phyloP scores from a whole-genome alignment of 192 early-diverging fungal genomes.

The Chytriomyces confervae region DNA sequence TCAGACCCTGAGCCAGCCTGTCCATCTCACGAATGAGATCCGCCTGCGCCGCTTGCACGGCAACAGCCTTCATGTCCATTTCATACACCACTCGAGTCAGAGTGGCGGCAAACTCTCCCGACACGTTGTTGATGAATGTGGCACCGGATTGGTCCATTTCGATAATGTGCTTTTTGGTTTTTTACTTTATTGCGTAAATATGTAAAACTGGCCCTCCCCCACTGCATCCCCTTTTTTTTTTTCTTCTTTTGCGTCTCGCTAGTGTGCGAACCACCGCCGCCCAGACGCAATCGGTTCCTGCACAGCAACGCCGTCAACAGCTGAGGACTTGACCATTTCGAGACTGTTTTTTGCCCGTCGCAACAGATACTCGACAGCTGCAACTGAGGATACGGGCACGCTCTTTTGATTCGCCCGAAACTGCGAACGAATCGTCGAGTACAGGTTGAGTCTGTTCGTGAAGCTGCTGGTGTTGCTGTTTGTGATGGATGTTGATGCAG shows the following conservation, averaged over 20 bases:
- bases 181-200: too few relatives aligned
- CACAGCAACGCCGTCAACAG: not conserved
- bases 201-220: too few relatives aligned
- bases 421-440: conserved; percentile 11
- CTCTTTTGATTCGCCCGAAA: conserved; percentile 13
- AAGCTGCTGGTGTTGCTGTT: not conserved
- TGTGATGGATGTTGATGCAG: not conserved
- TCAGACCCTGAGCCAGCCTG: conserved; percentile 19
- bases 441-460: conserved; percentile 12
- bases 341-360: conserved; percentile 14
- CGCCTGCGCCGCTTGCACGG: conserved; percentile 27
- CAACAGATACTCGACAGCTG: conserved; percentile 25
- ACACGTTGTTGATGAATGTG: too few relatives aligned
- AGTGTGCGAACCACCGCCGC: not conserved
- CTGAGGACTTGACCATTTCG: not conserved
- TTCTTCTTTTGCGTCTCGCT: not conserved
- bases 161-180: too few relatives aligned
- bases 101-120: not conserved
- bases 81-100: conserved; percentile 33
- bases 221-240: too few relatives aligned
- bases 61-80: conserved; percentile 38
- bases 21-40: conserved; percentile 41
- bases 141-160: too few relatives aligned
- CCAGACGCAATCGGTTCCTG: not conserved
- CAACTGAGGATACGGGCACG: not conserved